Base-by-base conservation (phyloP, 2,329 filamentous ascomycete species). In the Mollisia scopiformis region DNA sequence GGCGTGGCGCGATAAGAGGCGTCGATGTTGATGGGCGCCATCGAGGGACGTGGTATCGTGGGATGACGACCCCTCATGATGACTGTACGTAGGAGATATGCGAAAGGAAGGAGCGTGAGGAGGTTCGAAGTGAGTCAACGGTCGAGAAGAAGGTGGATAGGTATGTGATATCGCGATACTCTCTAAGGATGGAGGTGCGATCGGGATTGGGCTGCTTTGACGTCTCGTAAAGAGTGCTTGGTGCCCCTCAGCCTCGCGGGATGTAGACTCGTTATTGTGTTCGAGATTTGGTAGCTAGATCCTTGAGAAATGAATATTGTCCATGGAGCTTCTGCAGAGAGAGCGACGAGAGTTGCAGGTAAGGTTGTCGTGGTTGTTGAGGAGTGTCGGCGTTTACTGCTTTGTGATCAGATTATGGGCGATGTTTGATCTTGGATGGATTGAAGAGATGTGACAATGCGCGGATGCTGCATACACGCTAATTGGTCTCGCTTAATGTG, bases 21-120 rank as follows among this genome's bases (percentile, higher is more conserved):
- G 19, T 58, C 57, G 41, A 68, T 66, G 39, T 61, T 59, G 33
- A 72, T 56, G 49, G 63, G 63, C 41, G 63, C 63, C 65, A 72
- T 69, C n/a, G n/a, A n/a, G n/a, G n/a, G n/a, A n/a, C n/a, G n/a
- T n/a, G n/a, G n/a, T n/a, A n/a, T n/a, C 41, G 41, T 64, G 13
- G 64, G 62, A 59, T 63, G 58, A 57, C 59, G 59, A 56, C 64
- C 66, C 62, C 71, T 70, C 70, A 71, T 71, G 57, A 28, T 65
- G 61, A 55, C 21, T 46, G 43, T 31, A 52, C n/a, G 39, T 8
- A 41, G 21, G 47, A 31, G 56, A 30, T 53, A 43, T 37, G 41
- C 52, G 13, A 39, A 47, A 19, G 53, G 50, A 52, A 58, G 6
- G 33, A 54, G 49, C 35, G 13, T 10, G 43, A 47, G 10, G 23